phyloP scores from a whole-genome alignment of 257 asterid genomes.

The Solanum megistacrolobum region DNA sequence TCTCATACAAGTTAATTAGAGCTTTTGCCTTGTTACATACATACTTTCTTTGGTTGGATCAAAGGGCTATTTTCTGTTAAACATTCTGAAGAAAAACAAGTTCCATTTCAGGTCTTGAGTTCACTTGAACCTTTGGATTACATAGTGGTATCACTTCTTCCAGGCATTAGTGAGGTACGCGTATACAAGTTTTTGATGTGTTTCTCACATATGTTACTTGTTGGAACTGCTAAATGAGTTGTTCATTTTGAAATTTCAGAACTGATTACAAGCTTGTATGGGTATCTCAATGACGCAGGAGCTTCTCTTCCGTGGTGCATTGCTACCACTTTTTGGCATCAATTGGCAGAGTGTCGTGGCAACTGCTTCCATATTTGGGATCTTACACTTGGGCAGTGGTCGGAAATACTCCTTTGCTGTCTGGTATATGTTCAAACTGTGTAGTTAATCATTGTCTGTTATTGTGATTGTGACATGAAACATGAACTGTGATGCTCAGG shows the following conservation, averaged over 20 bases:
- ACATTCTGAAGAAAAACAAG: neutral
- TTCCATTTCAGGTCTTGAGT: conserved; percentile 53
- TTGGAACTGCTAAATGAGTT: neutral
- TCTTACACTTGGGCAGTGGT: conserved; percentile 76
- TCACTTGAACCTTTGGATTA: conserved; percentile 75
- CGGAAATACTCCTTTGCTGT: conserved; percentile 79
- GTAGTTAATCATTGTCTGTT: neutral
- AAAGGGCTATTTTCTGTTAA: neutral
- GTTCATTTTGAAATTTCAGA: neutral
- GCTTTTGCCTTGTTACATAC: neutral
- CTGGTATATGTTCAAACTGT: conserved; percentile 33
- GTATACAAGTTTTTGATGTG: neutral
- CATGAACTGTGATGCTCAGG: neutral
- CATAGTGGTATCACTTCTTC: conserved; percentile 68
- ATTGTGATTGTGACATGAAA: neutral
- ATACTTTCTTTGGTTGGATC: neutral
- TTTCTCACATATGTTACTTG: neutral
- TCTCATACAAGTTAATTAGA: neutral
- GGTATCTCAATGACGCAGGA: conserved; percentile 34
- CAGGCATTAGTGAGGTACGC: conserved; percentile 76
- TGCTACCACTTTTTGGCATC: conserved; percentile 64
- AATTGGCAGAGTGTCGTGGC: conserved; percentile 37
- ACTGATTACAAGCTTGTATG: neutral
- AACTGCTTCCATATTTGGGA: conserved; percentile 71
- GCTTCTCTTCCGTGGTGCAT: conserved; percentile 80